Percentiles rank a stretch among this genome's conserved stretches.
phyloP scores from a whole-genome alignment of 2,329 filamentous ascomycete genomes.

The Fusarium sp. region DNA sequence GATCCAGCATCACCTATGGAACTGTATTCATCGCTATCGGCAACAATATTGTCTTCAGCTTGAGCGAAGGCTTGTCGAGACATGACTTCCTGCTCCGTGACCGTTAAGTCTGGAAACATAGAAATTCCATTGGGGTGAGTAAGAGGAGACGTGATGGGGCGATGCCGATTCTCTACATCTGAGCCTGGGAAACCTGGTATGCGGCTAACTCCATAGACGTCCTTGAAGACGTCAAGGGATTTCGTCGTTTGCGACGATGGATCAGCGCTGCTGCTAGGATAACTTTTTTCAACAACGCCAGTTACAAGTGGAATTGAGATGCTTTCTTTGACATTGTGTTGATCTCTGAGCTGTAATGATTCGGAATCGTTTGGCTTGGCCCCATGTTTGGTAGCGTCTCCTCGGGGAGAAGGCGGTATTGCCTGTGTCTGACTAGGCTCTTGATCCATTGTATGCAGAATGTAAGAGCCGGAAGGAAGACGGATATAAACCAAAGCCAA shows the following conservation, averaged over 20 bases:
- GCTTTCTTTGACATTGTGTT: neutral
- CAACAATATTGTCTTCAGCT: slow-evolving; percentile 54
- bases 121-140: slow-evolving; percentile 55
- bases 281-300: neutral
- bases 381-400: slow-evolving; percentile 13
- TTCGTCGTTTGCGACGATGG: slow-evolving; percentile 4
- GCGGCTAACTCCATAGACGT: slow-evolving; percentile 6
- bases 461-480: slow-evolving; percentile 24
- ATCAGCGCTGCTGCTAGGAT: neutral
- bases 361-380: neutral
- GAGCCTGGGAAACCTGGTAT: slow-evolving; percentile 2
- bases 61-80: slow-evolving; percentile 53
- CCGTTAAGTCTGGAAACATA: slow-evolving; percentile 54
- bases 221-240: slow-evolving; percentile 9
- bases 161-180: slow-evolving; percentile 3
- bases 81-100: slow-evolving; percentile 53
- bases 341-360: neutral
- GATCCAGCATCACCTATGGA: slow-evolving; percentile 41
- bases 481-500: slow-evolving; percentile 27
- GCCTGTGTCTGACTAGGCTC: slow-evolving; percentile 20
- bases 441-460: slow-evolving; percentile 23
- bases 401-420: slow-evolving; percentile 16
- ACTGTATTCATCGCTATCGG: slow-evolving; percentile 49
- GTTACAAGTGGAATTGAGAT: neutral
- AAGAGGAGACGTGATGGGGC: slow-evolving; percentile 47